Base-by-base conservation (phyloP, 2,329 filamentous ascomycete species). In the Fusarium robinianum region DNA sequence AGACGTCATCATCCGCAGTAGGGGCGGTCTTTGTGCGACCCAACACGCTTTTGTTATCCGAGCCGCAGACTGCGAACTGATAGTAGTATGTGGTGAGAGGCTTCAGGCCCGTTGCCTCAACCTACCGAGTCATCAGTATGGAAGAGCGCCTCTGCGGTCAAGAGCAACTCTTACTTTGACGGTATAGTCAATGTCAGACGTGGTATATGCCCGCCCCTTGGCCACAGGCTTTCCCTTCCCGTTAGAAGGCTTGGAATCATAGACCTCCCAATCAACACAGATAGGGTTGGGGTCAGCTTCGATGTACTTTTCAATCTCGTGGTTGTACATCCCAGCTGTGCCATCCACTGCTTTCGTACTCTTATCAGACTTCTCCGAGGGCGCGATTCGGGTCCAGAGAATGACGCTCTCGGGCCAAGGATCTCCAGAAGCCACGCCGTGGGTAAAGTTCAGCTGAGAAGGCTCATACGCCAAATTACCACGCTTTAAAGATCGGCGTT, bases 141-240 rank as follows among this genome's bases (percentile, higher is more conserved):
- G 12, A 5, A 3, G 8, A 15, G 14, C 3, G 10, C 6, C 7
- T 2, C 3, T 5, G 4, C 3, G 8, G 7, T 2, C 5, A 2
- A 7, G 2, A 0, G 1, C 2, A 2, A 8, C 4, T 17, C 46
- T 36, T 62, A 81, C 81, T 74, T 88, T 88, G 47, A 89, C 72
- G 0, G 86, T 90, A 62, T 84, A 90, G 61, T 90, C 87, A 33
- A 90, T 80, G 61, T 90, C 86, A 1, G 80, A 85, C 23, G 78
- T 86, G 0, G 87, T 90, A 60, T 83, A 88, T 1, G 77, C 83
- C 23, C 68, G 77, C 5, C 86, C 86, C 1, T 70, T 71, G 36
- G 77, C 72, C 2, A 80, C 78, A 6, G 79, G 68, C 3, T 70
- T 25, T 12, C 14, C 36, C n/a, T 40, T 3, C 11, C 14, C 59